phyloP scores from a whole-genome alignment of 768 basidiomycete species.

The Leccinum sublutescens region DNA sequence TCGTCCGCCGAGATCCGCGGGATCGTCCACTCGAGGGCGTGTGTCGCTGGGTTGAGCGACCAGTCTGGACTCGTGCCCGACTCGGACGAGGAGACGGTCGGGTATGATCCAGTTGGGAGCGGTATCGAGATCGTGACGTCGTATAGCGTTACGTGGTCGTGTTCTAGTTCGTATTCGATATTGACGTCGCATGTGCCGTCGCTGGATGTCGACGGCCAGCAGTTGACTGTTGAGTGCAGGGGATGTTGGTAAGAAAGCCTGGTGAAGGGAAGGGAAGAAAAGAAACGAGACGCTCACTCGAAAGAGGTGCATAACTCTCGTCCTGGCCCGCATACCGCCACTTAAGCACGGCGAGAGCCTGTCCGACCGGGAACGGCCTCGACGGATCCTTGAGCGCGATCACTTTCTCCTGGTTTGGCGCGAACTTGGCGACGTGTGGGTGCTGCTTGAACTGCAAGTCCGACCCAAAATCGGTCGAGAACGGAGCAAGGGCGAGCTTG shows the following conservation, averaged over 20 bases:
- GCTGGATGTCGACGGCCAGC: constrained; percentile 93
- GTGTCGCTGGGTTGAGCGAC: constrained; percentile 75
- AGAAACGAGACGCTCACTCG: constrained; percentile 54
- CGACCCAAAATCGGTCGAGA: constrained; percentile 57
- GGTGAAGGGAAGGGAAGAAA: neutral
- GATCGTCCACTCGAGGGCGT: constrained; percentile 56
- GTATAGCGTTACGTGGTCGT: constrained; percentile 72
- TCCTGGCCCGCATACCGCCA: constrained; percentile 93
- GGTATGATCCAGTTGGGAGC: constrained; percentile 65
- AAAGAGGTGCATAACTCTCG: constrained; percentile 87
- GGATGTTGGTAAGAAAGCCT: too few species aligned
- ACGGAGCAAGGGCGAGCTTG: constrained; percentile 59
- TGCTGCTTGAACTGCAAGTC: constrained; percentile 96
- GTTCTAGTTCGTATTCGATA: constrained; percentile 96
- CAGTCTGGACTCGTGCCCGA: constrained; percentile 67
- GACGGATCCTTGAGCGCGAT: constrained; percentile 82
- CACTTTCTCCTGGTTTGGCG: constrained; percentile 61
- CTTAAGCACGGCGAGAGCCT: constrained; percentile 83
- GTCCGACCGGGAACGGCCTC: constrained; percentile 83
- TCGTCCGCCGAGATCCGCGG: too few species aligned
- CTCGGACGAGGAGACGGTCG: constrained; percentile 50
- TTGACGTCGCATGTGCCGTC: constrained; percentile 93
- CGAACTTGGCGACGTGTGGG: constrained; percentile 89
- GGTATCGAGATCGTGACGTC: constrained; percentile 91
- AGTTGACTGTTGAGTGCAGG: constrained; percentile 58